Evolutionary conservation across 441 rosid species (phyloP), one percentile per base, ranked within the genome.

Genomic region (Kokia cookei): DNA sequence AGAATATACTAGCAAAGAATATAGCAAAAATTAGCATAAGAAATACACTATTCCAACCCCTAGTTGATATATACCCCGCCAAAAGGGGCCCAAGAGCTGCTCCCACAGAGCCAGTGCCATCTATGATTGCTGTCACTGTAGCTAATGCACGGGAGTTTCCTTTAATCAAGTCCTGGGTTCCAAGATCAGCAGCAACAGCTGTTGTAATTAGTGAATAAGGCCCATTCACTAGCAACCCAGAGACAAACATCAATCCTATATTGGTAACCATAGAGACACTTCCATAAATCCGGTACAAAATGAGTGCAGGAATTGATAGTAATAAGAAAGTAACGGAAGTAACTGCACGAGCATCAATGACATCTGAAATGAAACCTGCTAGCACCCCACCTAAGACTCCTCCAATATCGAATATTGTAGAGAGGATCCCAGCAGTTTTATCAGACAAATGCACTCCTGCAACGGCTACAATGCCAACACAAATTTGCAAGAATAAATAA

Each of bases 61-160:
- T 32, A 14, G 65, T 61, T 17, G 65, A 61, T 61, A 61, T 32
- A 61, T 29, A 61, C 19, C 65, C 65, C 15, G 65, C 65, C 40
- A 61, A 32, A 61, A 61, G 65, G 10, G 98, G 99, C 62, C 98
- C 96, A 7, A 92, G 78, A 58, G 98, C 98, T 5, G 94, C 98
- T 45, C 98, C 99, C 62, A 89, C 90, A 15, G 99, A 94, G 29
- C 98, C 99, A 65, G 99, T 94, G 76, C 99, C 97, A 62, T 94
- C 99, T 67, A 91, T 93, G 35, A 94, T 93, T 65, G 97, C 97
- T 2, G 93, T 84, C 60, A 94, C 97, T 0, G 99, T 94, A 2
- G 99, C 99, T 69, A 93, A 80, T 12, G 94, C 97, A 5, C 97
- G 86, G 14, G 93, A 83, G 75, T 91, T 93, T 37, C 99, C 97